These are phyloP conservation scores for Linum usitatissimum DNA, from an alignment of 345 rosid species.

Conservation along the genomic window DNA sequence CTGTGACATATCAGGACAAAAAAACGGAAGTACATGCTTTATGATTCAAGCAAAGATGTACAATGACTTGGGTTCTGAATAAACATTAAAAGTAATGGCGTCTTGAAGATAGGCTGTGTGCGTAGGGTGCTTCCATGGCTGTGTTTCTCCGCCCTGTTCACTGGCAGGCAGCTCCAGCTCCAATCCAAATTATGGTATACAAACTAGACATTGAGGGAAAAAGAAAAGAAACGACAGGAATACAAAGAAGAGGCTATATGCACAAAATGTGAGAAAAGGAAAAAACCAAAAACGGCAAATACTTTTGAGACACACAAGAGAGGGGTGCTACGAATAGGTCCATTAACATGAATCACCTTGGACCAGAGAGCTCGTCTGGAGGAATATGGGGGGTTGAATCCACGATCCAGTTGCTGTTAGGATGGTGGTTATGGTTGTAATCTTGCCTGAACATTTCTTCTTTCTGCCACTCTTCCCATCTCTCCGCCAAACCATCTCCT, in stretches of 20 bases:
- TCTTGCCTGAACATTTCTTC: conserved; percentile 62
- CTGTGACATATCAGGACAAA: not conserved
- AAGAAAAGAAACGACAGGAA: not conserved
- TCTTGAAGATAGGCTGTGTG: not conserved
- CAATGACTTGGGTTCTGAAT: not conserved
- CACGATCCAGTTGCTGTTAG: conserved; percentile 39
- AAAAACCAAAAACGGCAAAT: not conserved
- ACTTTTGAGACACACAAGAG: conserved; percentile 15
- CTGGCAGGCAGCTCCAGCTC: conserved; percentile 16
- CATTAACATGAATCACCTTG: conserved; percentile 42
- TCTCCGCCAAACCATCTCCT: conserved; percentile 82
- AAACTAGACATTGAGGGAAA: conserved; percentile 13
- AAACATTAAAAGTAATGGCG: not conserved
- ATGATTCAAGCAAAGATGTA: not conserved
- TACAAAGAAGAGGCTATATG: conserved; percentile 19
- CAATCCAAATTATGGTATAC: conserved; percentile 6
- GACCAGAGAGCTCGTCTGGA: conserved; percentile 69
- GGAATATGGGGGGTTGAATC: conserved; percentile 54
- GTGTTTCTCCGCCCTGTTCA: conserved; percentile 9
- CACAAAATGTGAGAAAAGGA: conserved; percentile 18
- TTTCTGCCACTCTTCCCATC: conserved; percentile 96
- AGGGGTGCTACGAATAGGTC: conserved; percentile 2
- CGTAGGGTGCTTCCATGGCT: conserved; percentile 9
- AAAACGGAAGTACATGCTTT: not conserved
- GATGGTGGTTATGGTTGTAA: conserved; percentile 26